Conservation (phyloP, 1,284 basidiomycete genomes). For the Gomphus bonarii region DNA sequence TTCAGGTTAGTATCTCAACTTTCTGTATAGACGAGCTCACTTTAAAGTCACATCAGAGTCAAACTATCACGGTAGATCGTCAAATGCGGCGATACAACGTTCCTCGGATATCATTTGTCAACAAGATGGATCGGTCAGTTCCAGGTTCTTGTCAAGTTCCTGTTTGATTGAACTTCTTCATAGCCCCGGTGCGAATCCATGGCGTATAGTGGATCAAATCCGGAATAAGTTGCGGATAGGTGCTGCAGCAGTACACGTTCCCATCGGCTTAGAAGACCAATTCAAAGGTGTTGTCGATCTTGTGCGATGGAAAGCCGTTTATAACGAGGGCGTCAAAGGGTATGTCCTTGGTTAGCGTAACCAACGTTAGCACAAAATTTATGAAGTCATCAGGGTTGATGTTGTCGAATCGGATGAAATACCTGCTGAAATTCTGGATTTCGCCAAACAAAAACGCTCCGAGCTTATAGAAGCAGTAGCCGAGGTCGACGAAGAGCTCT, state of each 20-base stretch:
- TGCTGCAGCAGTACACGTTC: constrained; percentile 94
- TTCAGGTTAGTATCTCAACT: constrained; percentile 51
- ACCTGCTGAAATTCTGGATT: constrained; percentile 60
- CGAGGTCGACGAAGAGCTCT: constrained; percentile 92
- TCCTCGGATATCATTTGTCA: constrained; percentile 93
- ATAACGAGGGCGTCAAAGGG: constrained; percentile 95
- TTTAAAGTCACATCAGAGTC: constrained; percentile 44
- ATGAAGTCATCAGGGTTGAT: constrained; percentile 41
- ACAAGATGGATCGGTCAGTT: constrained; percentile 93
- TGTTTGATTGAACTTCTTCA: not conserved
- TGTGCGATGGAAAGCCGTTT: constrained; percentile 90
- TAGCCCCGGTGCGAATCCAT: constrained; percentile 94
- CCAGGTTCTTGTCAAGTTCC: not conserved
- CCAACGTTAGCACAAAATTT: not conserved
- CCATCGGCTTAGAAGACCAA: constrained; percentile 87
- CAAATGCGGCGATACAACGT: constrained; percentile 98
- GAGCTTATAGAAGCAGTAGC: constrained; percentile 95
- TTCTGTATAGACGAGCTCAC: not conserved
- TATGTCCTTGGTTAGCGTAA: constrained; percentile 26
- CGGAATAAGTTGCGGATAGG: constrained; percentile 85
- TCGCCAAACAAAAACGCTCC: constrained; percentile 74
- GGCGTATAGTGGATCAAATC: constrained; percentile 91
- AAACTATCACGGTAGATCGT: constrained; percentile 98
- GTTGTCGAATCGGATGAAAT: constrained; percentile 87
- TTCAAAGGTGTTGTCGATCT: constrained; percentile 91